Base-by-base conservation (phyloP, 176 grass and related monocot species). In the Miscanthus lutarioriparius region DNA sequence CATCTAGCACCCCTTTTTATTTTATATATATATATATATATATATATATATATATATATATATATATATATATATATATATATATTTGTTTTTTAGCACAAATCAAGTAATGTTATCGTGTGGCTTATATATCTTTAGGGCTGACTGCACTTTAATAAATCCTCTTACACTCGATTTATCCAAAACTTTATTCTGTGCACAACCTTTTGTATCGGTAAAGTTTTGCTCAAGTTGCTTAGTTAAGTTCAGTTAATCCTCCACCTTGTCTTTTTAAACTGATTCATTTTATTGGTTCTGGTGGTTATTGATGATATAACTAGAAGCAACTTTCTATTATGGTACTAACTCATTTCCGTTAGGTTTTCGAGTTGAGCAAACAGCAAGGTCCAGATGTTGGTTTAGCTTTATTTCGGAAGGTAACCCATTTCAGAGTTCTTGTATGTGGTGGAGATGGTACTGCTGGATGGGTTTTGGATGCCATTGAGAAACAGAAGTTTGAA, bases 381-480 rank as follows among this genome's bases (percentile, higher is more conserved):
- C 91, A 96, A 84, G 88, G 94, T 65, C 94, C 91, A 77, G 91
- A 96, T 85, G 86, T 91, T 53, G 91, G 94, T 38, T 86, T 96
- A 28, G 38, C 77, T 78, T 89, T 96, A 49, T 96, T 96, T 63
- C 66, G 58, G 44, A 96, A 93, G 82, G 86, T 96, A 13, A 89
- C 86, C 26, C 91, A 92, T 48, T 96, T 96, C 86, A 96, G 91
- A 87, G 81, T 96, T 87, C 88, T 96, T 75, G 94, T 96, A 68
- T 96, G 94, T 85, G 94, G 94, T 82, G 94, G 94, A 80, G 94
- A 96, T 92, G 94, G 94, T 70, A 96, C 94, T 13, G 84, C 88
- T 78, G 84, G 77, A 44, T 96, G 94, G 91, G 91, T 96, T 73
- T 76, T 96, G 61, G 91, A 93, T 87, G 86, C 91, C n/a, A 96